These are phyloP conservation scores for Aspergillus sp. DNA, from an alignment of 2,329 filamentous ascomycete genomes.

Conservation along the genomic window DNA sequence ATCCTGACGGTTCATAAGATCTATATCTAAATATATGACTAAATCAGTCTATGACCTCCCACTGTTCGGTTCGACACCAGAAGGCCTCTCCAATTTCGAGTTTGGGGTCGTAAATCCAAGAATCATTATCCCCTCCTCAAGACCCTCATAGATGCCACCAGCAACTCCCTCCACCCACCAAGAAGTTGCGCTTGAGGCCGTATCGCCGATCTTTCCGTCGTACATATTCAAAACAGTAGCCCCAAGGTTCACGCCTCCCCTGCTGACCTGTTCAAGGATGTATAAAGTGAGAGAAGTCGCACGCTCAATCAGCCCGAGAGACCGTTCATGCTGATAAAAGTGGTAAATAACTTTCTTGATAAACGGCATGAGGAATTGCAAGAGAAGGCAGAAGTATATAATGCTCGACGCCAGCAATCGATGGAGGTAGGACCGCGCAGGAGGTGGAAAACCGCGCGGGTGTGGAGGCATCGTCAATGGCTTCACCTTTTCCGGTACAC, in stretches of 20 bases:
- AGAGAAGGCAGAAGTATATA: slow-evolving; percentile 62
- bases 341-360: slow-evolving; percentile 58
- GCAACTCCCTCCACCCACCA: slow-evolving; percentile 69
- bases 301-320: slow-evolving; percentile 67
- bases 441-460: not conserved
- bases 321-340: slow-evolving; percentile 66
- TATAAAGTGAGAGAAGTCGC: slow-evolving; percentile 58
- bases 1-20: not conserved
- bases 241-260: slow-evolving; percentile 56
- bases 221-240: slow-evolving; percentile 64
- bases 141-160: slow-evolving; percentile 69
- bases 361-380: slow-evolving; percentile 67
- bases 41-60: not conserved
- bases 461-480: slow-evolving; percentile 10
- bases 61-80: not conserved
- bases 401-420: slow-evolving; percentile 61
- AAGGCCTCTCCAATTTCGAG: not conserved
- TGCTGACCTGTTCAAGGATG: slow-evolving; percentile 59
- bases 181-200: slow-evolving; percentile 58
- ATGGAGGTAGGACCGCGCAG: slow-evolving; percentile 58
- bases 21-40: not conserved
- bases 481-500: slow-evolving; percentile 31
- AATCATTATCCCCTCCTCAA: slow-evolving; percentile 57
- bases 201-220: slow-evolving; percentile 66
- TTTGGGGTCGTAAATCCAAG: slow-evolving; percentile 39